Percentiles rank a stretch among this genome's conserved stretches.
Evolutionary conservation across 2,329 filamentous ascomycete genomes (phyloP).

Genomic region (Fusarium haematococcum): DNA sequence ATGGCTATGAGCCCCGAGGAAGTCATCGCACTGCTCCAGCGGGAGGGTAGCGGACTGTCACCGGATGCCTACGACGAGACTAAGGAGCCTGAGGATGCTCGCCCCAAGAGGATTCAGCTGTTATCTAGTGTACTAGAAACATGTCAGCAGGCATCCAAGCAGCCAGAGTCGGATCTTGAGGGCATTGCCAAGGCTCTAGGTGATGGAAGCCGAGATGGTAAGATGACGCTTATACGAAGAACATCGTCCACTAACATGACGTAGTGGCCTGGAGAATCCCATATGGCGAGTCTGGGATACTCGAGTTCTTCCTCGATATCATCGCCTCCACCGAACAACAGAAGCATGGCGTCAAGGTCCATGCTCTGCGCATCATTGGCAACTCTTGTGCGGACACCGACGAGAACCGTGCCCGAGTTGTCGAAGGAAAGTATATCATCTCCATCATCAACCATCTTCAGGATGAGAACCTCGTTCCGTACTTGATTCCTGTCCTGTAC

Average conservation of each 20-base stretch:
- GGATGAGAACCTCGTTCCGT: slow-evolving; percentile 61
- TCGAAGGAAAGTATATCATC: slow-evolving; percentile 60
- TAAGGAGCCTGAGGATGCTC: slow-evolving; percentile 37
- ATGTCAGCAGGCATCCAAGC: slow-evolving; percentile 55
- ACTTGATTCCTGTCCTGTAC: slow-evolving; percentile 70
- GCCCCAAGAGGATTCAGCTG: slow-evolving; percentile 42
- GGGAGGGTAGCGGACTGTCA: slow-evolving; percentile 46
- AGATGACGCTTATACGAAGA: slow-evolving; percentile 36
- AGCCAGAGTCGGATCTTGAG: slow-evolving; percentile 55
- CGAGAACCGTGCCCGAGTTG: slow-evolving; percentile 68
- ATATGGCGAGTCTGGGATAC: slow-evolving; percentile 67
- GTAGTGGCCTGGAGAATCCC: slow-evolving; percentile 68
- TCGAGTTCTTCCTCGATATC: slow-evolving; percentile 66
- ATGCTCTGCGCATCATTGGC: slow-evolving; percentile 68
- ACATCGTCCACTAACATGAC: neutral
- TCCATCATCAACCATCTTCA: slow-evolving; percentile 62
- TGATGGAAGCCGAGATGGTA: slow-evolving; percentile 67
- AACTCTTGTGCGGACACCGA: slow-evolving; percentile 75
- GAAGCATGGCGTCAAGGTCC: slow-evolving; percentile 60
- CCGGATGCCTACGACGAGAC: slow-evolving; percentile 45
- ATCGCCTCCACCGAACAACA: slow-evolving; percentile 53
- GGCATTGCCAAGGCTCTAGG: slow-evolving; percentile 63
- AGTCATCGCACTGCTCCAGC: slow-evolving; percentile 51
- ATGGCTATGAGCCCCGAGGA: slow-evolving; percentile 52
- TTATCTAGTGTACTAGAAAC: slow-evolving; percentile 54